phyloP scores from a whole-genome alignment of 176 grass and related monocot species.

The Pontederia paniculata region DNA sequence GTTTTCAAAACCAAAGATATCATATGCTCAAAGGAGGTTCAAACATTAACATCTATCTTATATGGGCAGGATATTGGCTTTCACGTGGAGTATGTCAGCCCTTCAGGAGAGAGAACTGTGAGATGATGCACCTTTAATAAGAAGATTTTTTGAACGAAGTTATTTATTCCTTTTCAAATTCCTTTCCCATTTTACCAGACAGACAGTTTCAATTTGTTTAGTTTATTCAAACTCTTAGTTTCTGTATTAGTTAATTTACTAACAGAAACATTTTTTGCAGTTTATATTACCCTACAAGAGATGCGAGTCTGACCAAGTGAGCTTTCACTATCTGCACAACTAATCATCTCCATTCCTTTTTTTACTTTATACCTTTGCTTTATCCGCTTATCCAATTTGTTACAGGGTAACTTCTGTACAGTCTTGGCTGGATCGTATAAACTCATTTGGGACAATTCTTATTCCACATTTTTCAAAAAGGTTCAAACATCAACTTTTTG shows the following conservation, averaged over 20 bases:
- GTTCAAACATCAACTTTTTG: constrained; percentile 19
- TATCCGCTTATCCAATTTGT: constrained; percentile 9
- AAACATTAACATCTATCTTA: constrained; percentile 19
- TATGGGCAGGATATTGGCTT: constrained; percentile 86
- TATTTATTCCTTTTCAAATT: not conserved
- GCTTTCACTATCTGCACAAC: constrained; percentile 1
- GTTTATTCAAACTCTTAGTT: too few species aligned
- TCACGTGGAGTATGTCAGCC: constrained; percentile 80
- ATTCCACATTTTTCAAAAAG: constrained; percentile 96
- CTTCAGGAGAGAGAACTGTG: constrained; percentile 75
- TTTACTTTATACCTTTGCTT: constrained; percentile 6
- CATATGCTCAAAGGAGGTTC: not conserved
- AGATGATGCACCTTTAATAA: not conserved
- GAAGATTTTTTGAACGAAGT: not conserved
- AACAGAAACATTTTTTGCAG: constrained; percentile 30
- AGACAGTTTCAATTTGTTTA: too few species aligned
- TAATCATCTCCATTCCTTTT: not conserved
- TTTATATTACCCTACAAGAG: constrained; percentile 74
- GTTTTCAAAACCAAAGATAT: not conserved
- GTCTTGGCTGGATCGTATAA: constrained; percentile 76
- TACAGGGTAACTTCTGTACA: constrained; percentile 92
- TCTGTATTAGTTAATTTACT: too few species aligned
- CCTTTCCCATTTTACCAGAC: not conserved
- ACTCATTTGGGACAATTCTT: constrained; percentile 96
- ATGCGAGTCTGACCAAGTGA: constrained; percentile 88